A percentile compares a stretch with the other conserved stretches of the same genome.
Conservation (phyloP, 352 stramenopile genomes). For the Phytophthora vignae region DNA sequence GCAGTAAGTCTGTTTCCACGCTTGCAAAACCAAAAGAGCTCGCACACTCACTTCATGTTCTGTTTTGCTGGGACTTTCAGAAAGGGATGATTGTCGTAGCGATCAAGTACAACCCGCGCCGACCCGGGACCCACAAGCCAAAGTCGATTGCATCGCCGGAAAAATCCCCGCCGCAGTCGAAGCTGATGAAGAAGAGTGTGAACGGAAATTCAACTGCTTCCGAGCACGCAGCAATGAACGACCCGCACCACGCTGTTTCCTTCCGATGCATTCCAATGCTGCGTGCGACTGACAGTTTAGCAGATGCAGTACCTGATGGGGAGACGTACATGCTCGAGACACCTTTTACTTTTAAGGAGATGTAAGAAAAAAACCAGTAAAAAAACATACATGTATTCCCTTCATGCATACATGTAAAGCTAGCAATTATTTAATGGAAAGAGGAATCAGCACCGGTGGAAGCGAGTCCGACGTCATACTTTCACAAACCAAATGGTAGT, state of each 20-base stretch:
- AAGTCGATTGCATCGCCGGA: slow-evolving; percentile 11
- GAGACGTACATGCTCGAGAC: slow-evolving; percentile 56
- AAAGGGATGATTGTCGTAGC: slow-evolving; percentile 83
- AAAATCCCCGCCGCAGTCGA: slow-evolving; percentile 18
- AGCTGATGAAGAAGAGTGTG: slow-evolving; percentile 21
- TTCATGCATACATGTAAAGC: no score
- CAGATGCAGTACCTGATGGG: slow-evolving; percentile 35
- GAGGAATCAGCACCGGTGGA: slow-evolving; percentile 14
- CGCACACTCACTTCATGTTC: slow-evolving; percentile 1
- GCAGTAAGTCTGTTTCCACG: slow-evolving; percentile 39
- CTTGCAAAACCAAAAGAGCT: neutral
- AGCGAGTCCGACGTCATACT: slow-evolving; percentile 35
- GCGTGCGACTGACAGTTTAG: slow-evolving; percentile 36
- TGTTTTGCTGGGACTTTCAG: slow-evolving; percentile 31
- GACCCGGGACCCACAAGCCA: slow-evolving; percentile 4
- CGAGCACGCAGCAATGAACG: slow-evolving; percentile 5
- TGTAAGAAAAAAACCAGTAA: slow-evolving; percentile 5
- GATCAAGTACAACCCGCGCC: slow-evolving; percentile 57
- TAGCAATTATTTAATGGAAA: slow-evolving; percentile 18
- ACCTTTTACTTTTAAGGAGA: slow-evolving; percentile 53
- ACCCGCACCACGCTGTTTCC: slow-evolving; percentile 47
- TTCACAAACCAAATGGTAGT: slow-evolving; percentile 57
- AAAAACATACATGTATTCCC: neutral
- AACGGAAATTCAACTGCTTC: slow-evolving; percentile 12
- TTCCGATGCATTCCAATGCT: slow-evolving; percentile 59